A percentile compares a stretch with the other conserved stretches of the same genome.
These are phyloP conservation scores for Gyrodon lividus DNA, from an alignment of 768 basidiomycete species.

Conservation along the genomic window DNA sequence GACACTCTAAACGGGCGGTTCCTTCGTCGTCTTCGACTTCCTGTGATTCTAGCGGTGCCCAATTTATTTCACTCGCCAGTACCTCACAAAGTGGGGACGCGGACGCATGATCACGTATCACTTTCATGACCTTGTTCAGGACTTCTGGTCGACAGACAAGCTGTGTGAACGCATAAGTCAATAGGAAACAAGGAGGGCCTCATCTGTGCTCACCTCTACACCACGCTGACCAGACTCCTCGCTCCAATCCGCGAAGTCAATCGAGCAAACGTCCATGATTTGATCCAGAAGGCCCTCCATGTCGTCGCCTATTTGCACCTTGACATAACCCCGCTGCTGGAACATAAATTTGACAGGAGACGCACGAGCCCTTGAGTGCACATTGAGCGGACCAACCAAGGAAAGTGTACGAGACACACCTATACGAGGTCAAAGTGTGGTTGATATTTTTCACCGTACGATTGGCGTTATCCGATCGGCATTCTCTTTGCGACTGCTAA, in stretches of 20 bases:
- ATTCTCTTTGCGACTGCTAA: slow-evolving; percentile 42
- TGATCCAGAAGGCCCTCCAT: slow-evolving; percentile 38
- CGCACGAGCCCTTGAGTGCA: slow-evolving; percentile 51
- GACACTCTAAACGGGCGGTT: slow-evolving; percentile 36
- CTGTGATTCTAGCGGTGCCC: slow-evolving; percentile 47
- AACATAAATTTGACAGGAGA: slow-evolving; percentile 70
- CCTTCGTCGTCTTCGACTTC: slow-evolving; percentile 36
- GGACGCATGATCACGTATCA: slow-evolving; percentile 25
- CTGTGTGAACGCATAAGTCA: slow-evolving; percentile 26
- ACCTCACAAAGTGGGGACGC: slow-evolving; percentile 37
- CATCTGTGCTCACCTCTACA: slow-evolving; percentile 31
- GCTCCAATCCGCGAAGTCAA: slow-evolving; percentile 44
- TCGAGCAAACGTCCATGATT: slow-evolving; percentile 40
- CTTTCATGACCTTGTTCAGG: slow-evolving; percentile 39
- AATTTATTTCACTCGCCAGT: slow-evolving; percentile 50
- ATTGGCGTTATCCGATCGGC: slow-evolving; percentile 61
- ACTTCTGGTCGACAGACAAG: slow-evolving; percentile 44
- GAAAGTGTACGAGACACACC: slow-evolving; percentile 34
- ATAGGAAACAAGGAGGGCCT: background rate
- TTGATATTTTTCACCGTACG: slow-evolving; percentile 59
- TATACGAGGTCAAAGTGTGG: slow-evolving; percentile 47
- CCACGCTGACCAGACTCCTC: slow-evolving; percentile 34
- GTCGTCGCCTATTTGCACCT: slow-evolving; percentile 38
- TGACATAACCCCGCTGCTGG: slow-evolving; percentile 51
- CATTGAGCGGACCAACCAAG: background rate